Conservation (phyloP, 345 rosid genomes). For the Hibiscus mutabilis region DNA sequence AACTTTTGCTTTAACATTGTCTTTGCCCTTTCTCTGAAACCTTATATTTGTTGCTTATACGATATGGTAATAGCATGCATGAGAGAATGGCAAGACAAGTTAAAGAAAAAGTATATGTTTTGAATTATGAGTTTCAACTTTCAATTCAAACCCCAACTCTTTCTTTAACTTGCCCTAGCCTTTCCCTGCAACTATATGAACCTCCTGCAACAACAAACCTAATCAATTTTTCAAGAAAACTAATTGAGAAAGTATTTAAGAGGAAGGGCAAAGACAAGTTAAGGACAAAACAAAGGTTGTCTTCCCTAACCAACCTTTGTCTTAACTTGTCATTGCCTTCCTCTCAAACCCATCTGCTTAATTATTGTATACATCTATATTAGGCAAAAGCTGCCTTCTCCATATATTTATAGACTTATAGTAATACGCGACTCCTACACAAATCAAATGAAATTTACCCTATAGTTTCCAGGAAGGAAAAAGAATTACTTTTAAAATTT, state of each 20-base stretch:
- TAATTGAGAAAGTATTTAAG: background rate
- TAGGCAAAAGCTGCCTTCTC: background rate
- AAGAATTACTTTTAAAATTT: background rate
- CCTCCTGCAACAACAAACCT: too few relatives aligned
- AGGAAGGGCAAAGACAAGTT: conserved; percentile 1
- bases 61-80: background rate
- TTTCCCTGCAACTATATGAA: background rate
- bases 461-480: background rate
- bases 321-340: background rate
- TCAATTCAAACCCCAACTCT: background rate
- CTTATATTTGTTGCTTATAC: background rate
- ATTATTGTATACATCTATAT: background rate
- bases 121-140: background rate
- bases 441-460: background rate
- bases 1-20: background rate
- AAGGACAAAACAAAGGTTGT: background rate
- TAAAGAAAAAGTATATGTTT: background rate
- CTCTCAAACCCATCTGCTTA: background rate
- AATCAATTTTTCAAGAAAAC: background rate
- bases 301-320: background rate
- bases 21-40: background rate
- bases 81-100: background rate
- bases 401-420: background rate
- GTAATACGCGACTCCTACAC: background rate
- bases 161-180: background rate